phyloP scores from a whole-genome alignment of 352 stramenopile genomes.

The Pythium rishiriense region DNA sequence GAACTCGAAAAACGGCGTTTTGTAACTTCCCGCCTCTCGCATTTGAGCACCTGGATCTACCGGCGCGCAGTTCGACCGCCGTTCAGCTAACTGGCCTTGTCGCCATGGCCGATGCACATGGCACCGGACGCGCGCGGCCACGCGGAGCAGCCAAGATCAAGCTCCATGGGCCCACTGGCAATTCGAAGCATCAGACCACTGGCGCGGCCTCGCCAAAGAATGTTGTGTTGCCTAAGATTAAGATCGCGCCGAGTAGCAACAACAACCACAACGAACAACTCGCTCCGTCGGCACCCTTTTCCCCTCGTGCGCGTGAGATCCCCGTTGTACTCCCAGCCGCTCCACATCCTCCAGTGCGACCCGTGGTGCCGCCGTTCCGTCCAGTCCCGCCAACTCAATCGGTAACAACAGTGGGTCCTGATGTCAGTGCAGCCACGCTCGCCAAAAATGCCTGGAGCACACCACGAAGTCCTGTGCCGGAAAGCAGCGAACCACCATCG shows the following conservation, averaged over 20 bases:
- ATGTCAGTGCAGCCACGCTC: constrained; percentile 22
- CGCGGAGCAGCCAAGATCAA: constrained; percentile 23
- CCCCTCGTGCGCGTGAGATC: constrained; percentile 31
- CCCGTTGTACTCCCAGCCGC: constrained; percentile 10
- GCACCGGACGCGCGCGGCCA: constrained; percentile 11
- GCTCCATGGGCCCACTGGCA: constrained; percentile 4
- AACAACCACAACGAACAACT: constrained; percentile 27
- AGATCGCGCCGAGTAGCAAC: constrained; percentile 12
- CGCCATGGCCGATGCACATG: constrained; percentile 18
- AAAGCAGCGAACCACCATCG: constrained; percentile 13
- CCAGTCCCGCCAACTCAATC: constrained; percentile 11
- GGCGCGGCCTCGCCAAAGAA: neutral
- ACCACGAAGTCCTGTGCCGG: constrained; percentile 35
- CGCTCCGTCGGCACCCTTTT: constrained; percentile 24
- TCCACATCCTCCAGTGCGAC: constrained; percentile 2
- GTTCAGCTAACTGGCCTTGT: neutral
- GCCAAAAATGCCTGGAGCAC: constrained; percentile 62
- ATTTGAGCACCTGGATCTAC: neutral
- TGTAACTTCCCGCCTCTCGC: constrained; percentile 31
- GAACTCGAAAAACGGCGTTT: constrained; percentile 24
- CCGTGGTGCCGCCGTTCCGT: neutral
- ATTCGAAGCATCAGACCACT: neutral
- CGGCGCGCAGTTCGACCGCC: neutral
- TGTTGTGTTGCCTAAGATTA: constrained; percentile 18
- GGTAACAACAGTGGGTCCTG: neutral